These are phyloP conservation scores for Talaromyces sp. DNA, from an alignment of 2,329 filamentous ascomycete genomes.

Conservation along the genomic window DNA sequence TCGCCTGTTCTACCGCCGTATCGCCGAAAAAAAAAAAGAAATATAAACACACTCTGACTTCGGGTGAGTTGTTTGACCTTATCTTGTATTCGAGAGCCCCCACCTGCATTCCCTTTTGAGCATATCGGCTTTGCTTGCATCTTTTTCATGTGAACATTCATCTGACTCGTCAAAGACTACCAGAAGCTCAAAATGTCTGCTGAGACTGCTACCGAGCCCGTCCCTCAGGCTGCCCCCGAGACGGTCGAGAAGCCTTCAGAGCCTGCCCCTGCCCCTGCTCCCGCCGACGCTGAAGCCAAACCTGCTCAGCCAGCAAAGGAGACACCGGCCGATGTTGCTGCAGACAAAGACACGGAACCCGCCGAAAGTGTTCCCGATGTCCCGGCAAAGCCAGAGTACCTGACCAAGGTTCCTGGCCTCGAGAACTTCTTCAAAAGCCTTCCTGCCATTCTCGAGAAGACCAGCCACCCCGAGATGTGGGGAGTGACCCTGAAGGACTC, in stretches of 20 bases:
- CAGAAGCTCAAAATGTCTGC: constrained; percentile 7
- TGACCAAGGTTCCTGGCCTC: constrained; percentile 42
- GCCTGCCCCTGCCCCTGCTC: constrained; percentile 3
- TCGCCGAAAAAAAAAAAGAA: background rate
- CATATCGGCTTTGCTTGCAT: background rate
- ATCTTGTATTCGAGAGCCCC: background rate
- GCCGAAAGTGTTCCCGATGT: constrained; percentile 2
- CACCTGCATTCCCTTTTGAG: background rate
- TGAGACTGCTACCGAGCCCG: constrained; percentile 1
- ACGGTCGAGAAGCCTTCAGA: constrained; percentile 5
- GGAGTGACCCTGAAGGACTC: constrained; percentile 62
- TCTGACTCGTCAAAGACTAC: background rate
- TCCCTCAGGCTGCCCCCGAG: constrained; percentile 5
- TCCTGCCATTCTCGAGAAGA: constrained; percentile 52
- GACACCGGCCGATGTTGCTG: constrained; percentile 5
- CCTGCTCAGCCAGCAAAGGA: constrained; percentile 14
- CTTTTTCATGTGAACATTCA: background rate
- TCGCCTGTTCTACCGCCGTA: background rate
- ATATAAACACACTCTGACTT: background rate
- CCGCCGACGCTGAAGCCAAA: background rate
- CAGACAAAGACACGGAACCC: constrained; percentile 11
- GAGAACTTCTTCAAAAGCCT: constrained; percentile 56
- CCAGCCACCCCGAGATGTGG: constrained; percentile 76
- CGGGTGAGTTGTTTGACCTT: background rate
- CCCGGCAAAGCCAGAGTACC: constrained; percentile 28